A percentile compares a stretch with the other conserved stretches of the same genome.
These are phyloP conservation scores for Phyllosticta citribraziliensis DNA, from an alignment of 2,329 filamentous ascomycete species.

Conservation along the genomic window DNA sequence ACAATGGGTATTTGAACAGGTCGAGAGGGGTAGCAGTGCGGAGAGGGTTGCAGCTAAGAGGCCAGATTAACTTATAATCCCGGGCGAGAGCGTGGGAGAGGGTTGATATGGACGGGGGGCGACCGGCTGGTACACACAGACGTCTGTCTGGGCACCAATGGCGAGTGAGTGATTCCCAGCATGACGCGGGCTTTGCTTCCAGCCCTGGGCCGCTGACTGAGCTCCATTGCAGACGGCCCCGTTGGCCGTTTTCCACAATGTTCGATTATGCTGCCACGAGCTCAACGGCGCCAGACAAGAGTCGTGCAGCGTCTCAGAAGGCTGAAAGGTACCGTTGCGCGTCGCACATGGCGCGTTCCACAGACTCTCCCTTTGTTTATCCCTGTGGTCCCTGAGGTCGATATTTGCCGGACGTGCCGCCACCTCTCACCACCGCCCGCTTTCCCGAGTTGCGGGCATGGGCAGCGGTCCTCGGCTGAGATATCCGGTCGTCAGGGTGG, in stretches of 20 bases:
- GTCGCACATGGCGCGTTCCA: neutral
- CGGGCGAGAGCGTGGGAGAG: neutral
- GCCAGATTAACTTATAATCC: neutral
- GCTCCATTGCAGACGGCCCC: neutral
- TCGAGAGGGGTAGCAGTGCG: neutral
- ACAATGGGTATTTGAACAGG: neutral
- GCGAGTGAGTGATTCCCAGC: neutral
- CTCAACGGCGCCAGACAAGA: neutral
- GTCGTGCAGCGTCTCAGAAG: neutral
- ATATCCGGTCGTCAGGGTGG: neutral
- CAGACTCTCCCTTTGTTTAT: neutral
- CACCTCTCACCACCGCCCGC: neutral
- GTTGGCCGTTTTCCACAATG: neutral
- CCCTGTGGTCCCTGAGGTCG: neutral
- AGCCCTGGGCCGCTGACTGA: neutral
- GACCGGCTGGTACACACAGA: neutral
- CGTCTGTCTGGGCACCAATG: neutral
- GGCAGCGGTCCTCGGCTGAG: neutral
- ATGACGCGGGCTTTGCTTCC: neutral
- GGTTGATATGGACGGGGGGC: neutral
- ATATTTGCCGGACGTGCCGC: neutral
- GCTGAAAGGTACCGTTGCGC: neutral
- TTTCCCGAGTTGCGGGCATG: neutral
- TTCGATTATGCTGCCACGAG: neutral
- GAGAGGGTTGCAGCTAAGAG: neutral